Evolutionary conservation across 257 asterid species (phyloP).

Genomic region (Solanum sitiens): DNA sequence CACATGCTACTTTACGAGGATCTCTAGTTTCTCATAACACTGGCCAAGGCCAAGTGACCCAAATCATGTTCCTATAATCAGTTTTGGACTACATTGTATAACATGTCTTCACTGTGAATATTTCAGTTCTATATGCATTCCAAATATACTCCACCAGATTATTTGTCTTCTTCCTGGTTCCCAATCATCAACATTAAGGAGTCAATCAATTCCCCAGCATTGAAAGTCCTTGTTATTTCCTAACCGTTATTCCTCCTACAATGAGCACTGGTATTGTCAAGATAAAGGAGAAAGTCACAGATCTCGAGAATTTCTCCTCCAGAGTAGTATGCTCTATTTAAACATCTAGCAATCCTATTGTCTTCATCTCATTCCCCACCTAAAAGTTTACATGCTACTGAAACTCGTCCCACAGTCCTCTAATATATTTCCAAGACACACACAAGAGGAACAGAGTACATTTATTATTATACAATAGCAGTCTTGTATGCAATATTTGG

Average conservation of each 20-base stretch:
- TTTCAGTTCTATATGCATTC: background rate
- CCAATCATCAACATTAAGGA: background rate
- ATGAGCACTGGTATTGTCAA: background rate
- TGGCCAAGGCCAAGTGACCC: background rate
- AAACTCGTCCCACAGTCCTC: background rate
- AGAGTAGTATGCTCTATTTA: background rate
- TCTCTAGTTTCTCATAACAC: background rate
- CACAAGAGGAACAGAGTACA: background rate
- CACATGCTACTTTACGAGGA: background rate
- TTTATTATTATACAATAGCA: background rate
- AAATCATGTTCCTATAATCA: background rate
- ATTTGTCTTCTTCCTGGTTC: background rate
- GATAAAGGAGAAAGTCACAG: background rate
- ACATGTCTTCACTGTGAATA: background rate
- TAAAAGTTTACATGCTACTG: background rate
- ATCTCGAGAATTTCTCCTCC: background rate
- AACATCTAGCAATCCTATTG: background rate
- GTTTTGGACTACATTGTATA: background rate
- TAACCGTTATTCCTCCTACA: background rate
- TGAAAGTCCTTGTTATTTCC: background rate
- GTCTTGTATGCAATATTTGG: background rate
- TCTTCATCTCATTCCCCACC: background rate
- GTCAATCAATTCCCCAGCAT: background rate
- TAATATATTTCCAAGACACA: background rate
- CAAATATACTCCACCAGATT: background rate